Base-by-base conservation (phyloP, 257 asterid genomes). In the Verbena officinalis region DNA sequence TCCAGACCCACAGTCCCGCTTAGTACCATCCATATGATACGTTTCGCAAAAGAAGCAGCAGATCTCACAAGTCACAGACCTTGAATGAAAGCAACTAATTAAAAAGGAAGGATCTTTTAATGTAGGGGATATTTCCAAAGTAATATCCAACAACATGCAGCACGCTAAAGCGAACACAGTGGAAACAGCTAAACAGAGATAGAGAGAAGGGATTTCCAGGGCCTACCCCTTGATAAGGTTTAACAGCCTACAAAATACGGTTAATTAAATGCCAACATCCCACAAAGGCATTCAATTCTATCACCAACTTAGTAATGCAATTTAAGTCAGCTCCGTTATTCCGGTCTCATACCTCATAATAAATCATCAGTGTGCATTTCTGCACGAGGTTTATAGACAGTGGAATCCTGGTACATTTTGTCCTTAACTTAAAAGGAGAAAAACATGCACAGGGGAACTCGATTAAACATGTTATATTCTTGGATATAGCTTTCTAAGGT, bases 291-390 rank as follows among this genome's bases (percentile, higher is more conserved):
- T 15, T 34, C 20, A 36, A 7, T 49, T 33, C 36, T 22, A 40
- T 62, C 61, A 71, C 71, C 68, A 66, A 67, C 75, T 76, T 55
- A 34, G 7, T 4, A 50, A 56, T 69, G 69, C 64, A 67, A 76
- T 55, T 62, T 50, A 72, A 38, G 57, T 30, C n/a, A 45, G 31
- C 52, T 64, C 64, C 62, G 33, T 23, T 43, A 54, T 67, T 45
- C 48, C 34, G 27, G 68, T 36, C 52, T 30, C 21, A 55, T 10
- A 45, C 55, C 69, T 49, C 15, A 42, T 53, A 19, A 53, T 19
- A 64, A 42, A 48, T 56, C 19, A 56, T 24, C 64, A 52, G 13
- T 13, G 17, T 34, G 70, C 34, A 19, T 40, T 66, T 44, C 45
- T 27, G 6, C 24, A 17, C 27, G 12, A 2, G 7, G 51, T 59